These are phyloP conservation scores for Skeletonema tropicum DNA, from an alignment of 108 stramenopile genomes.

Conservation along the genomic window DNA sequence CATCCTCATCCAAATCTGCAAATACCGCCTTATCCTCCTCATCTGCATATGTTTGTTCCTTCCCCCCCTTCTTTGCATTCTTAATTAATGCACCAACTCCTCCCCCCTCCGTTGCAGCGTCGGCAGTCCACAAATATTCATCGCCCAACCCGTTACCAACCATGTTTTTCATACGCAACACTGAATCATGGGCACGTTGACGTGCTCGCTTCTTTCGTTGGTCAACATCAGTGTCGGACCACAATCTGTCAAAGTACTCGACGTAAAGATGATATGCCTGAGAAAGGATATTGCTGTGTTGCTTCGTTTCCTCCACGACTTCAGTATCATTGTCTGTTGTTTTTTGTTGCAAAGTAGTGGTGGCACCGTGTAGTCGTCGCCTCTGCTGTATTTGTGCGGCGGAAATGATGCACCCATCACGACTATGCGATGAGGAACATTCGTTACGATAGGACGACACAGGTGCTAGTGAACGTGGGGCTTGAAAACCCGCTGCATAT, in stretches of 20 bases:
- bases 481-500: background rate
- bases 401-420: background rate
- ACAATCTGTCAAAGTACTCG: conserved; percentile 47
- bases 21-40: conserved; percentile 23
- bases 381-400: background rate
- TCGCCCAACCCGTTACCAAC: conserved; percentile 20
- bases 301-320: background rate
- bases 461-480: background rate
- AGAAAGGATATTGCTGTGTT: conserved; percentile 22
- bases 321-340: background rate
- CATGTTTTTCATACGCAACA: conserved; percentile 35
- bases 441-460: background rate
- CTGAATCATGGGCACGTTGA: conserved; percentile 35
- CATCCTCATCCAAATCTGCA: conserved; percentile 21
- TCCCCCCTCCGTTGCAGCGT: background rate
- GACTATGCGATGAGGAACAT: conserved; percentile 2
- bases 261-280: conserved; percentile 47
- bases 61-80: background rate
- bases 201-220: conserved; percentile 28
- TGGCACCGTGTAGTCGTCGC: background rate
- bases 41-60: background rate
- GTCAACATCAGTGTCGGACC: conserved; percentile 42
- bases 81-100: background rate
- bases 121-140: conserved; percentile 18
- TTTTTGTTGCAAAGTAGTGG: background rate